Evolutionary conservation across 805 yeast species (phyloP).

Genomic region (Saturnispora bothae): DNA sequence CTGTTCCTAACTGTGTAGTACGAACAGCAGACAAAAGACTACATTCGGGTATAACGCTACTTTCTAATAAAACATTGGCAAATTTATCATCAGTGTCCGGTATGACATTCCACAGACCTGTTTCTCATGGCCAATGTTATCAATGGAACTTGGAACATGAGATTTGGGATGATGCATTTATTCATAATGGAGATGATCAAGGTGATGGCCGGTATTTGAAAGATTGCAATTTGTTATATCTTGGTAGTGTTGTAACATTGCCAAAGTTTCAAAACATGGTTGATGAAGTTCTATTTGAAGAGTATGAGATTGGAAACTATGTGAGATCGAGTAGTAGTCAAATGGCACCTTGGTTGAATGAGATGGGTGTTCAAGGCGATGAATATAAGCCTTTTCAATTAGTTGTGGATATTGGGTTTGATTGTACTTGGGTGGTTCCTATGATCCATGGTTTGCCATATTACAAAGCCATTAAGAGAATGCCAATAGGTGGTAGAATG

Average conservation of each 20-base stretch:
- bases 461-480: constrained; percentile 65
- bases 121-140: constrained; percentile 77
- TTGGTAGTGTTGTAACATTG: constrained; percentile 74
- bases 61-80: constrained; percentile 27
- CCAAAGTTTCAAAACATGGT: constrained; percentile 75
- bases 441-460: constrained; percentile 67
- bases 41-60: constrained; percentile 61
- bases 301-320: constrained; percentile 67
- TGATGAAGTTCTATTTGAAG: constrained; percentile 91
- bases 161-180: constrained; percentile 77
- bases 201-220: constrained; percentile 29
- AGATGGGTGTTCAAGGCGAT: not conserved
- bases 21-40: constrained; percentile 66
- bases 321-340: constrained; percentile 56
- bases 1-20: constrained; percentile 60
- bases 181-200: constrained; percentile 26
- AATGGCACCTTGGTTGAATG: constrained; percentile 45
- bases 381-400: constrained; percentile 49
- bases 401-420: constrained; percentile 82
- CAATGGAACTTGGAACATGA: constrained; percentile 88
- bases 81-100: constrained; percentile 52
- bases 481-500: constrained; percentile 81
- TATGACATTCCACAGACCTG: constrained; percentile 66
- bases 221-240: constrained; percentile 53
- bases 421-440: constrained; percentile 80